These are phyloP conservation scores for Elaeis oleifera DNA, from an alignment of 202 grass and related monocot species.

Conservation along the genomic window DNA sequence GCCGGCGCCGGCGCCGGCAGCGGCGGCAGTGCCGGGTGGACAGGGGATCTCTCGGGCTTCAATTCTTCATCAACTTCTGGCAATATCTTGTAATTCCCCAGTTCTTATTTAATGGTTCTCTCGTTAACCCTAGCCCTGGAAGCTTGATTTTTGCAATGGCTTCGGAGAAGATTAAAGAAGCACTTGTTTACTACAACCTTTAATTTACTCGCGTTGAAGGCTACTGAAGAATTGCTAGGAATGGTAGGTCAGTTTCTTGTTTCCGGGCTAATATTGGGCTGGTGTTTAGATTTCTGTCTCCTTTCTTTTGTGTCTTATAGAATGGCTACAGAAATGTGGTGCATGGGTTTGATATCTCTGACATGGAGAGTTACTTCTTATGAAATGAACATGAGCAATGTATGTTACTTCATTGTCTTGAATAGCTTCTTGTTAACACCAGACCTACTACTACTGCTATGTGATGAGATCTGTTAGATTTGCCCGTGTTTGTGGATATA, in stretches of 20 bases:
- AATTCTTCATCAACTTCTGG: slow-evolving; percentile 65
- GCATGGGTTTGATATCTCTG: slow-evolving; percentile 10
- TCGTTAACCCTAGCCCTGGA: not conserved
- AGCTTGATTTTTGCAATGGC: slow-evolving; percentile 12
- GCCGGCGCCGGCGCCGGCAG: slow-evolving; percentile 17
- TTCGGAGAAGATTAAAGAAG: slow-evolving; percentile 3
- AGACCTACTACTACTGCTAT: no score
- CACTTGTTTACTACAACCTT: not conserved
- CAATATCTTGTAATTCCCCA: slow-evolving; percentile 61
- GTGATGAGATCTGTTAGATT: no score
- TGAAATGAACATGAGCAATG: slow-evolving; percentile 20
- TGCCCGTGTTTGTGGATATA: no score
- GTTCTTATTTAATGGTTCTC: not conserved
- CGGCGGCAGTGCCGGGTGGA: slow-evolving; percentile 42
- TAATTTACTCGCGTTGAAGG: not conserved
- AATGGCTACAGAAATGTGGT: slow-evolving; percentile 25
- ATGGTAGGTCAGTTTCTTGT: slow-evolving; percentile 11
- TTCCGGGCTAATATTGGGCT: not conserved
- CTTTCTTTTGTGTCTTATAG: slow-evolving; percentile 20
- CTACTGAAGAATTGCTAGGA: not conserved
- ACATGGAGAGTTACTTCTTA: slow-evolving; percentile 20
- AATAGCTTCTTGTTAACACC: not conserved
- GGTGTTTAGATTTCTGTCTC: not conserved
- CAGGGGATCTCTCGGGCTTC: slow-evolving; percentile 57
- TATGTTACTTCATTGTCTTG: slow-evolving; percentile 12